These are phyloP conservation scores for Pseudogymnoascus sp. DNA, from an alignment of 2,329 filamentous ascomycete genomes.

Conservation along the genomic window DNA sequence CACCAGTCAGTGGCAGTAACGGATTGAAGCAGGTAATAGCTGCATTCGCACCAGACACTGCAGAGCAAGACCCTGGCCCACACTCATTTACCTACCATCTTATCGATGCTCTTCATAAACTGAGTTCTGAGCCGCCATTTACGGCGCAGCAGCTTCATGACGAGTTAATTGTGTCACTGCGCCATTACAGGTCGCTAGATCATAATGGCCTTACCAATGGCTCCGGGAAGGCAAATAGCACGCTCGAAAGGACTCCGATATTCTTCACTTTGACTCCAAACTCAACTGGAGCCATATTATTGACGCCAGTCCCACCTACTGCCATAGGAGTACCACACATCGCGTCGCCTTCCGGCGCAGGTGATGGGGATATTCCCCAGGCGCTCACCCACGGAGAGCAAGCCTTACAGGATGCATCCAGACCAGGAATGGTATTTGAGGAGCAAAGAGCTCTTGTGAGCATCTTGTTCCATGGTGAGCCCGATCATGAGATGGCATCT, in stretches of 20 bases:
- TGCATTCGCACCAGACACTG: slow-evolving; percentile 48
- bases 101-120: slow-evolving; percentile 46
- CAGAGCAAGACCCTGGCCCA: slow-evolving; percentile 36
- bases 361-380: slow-evolving; percentile 22
- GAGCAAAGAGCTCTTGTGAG: slow-evolving; percentile 57
- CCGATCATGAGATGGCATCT: slow-evolving; percentile 57
- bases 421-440: slow-evolving; percentile 50
- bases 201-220: slow-evolving; percentile 41
- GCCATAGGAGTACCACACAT: slow-evolving; percentile 28
- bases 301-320: slow-evolving; percentile 34
- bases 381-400: slow-evolving; percentile 16
- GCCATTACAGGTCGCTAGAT: slow-evolving; percentile 36
- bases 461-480: slow-evolving; percentile 59
- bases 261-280: slow-evolving; percentile 50
- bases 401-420: slow-evolving; percentile 23
- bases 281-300: slow-evolving; percentile 44
- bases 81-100: slow-evolving; percentile 53
- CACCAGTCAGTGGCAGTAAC: slow-evolving; percentile 42
- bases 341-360: slow-evolving; percentile 23
- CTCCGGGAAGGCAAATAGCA: slow-evolving; percentile 28
- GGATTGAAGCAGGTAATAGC: slow-evolving; percentile 57
- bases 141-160: slow-evolving; percentile 49
- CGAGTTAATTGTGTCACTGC: slow-evolving; percentile 38
- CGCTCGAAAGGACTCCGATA: slow-evolving; percentile 36
- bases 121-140: slow-evolving; percentile 48